Evolutionary conservation across 345 rosid genomes (phyloP), one percentile per base, ranked within the genome.

Genomic region (Excoecaria agallocha): DNA sequence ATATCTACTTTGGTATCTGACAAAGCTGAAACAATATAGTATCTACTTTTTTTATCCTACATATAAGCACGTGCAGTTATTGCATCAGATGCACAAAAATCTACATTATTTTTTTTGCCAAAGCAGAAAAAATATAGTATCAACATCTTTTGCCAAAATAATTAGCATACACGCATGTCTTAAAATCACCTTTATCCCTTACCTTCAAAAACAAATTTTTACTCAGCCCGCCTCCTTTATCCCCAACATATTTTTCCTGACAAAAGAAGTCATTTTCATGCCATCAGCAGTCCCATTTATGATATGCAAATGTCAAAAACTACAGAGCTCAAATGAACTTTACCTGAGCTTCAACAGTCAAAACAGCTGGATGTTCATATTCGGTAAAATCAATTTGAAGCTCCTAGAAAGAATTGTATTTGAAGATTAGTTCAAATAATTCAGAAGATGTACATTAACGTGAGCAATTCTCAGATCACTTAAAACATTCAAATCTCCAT

Each of bases 311-410:
- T n/a, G 10, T 50, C 22, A 38, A 45, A 12, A 66, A 43, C 22
- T 20, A 2, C 9, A 66, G 41, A n/a, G 17, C 41, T 12, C 11
- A 41, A 64, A 8, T n/a, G 30, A 66, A 38, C 16, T 52, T 77
- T 81, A 89, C 95, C 97, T 89, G 95, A n/a, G 79, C 96, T 82
- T 89, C 97, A 6, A 89, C 98, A 0, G 96, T 94, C 88, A 91
- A 68, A 78, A 89, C 98, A 73, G 85, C 83, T 8, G 93, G 93
- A 85, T 94, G 98, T 49, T 92, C 96, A 76, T 84, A 91, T 84
- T 83, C 83, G 49, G 79, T 74, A 84, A 89, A 89, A 63, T 87
- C 89, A 80, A 94, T 84, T 81, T 82, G 78, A 77, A 94, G 97
- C 72, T 89, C 97, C 98, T 94, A 81, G 59, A 74, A 74, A 50